These are phyloP conservation scores for Helicocarpus griseus DNA, from an alignment of 2,329 filamentous ascomycete genomes.

Conservation along the genomic window DNA sequence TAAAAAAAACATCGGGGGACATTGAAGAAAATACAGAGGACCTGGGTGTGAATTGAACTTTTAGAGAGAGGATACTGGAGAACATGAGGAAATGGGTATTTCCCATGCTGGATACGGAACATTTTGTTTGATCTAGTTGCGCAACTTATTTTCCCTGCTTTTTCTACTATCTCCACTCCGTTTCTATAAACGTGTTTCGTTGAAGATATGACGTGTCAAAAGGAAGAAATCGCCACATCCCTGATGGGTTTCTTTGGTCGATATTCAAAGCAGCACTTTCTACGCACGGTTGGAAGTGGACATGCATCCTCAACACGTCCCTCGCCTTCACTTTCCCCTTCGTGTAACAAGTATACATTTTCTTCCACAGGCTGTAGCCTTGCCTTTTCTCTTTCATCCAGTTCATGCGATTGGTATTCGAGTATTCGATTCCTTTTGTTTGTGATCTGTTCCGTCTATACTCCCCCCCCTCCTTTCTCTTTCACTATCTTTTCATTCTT, in stretches of 20 bases:
- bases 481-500: neutral
- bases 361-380: neutral
- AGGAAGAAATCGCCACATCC: neutral
- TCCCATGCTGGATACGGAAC: neutral
- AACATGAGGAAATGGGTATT: neutral
- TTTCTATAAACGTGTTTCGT: neutral
- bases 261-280: neutral
- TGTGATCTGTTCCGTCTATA: neutral
- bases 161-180: neutral
- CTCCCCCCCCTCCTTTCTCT: neutral
- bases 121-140: neutral
- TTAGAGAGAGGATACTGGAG: conserved; percentile 2
- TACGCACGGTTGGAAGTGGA: neutral
- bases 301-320: neutral
- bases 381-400: neutral
- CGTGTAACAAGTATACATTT: neutral
- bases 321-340: neutral
- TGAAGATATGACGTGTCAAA: neutral
- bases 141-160: neutral
- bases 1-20: neutral
- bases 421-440: no score
- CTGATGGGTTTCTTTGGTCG: neutral
- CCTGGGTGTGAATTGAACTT: neutral
- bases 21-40: neutral
- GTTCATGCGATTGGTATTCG: no score